These are phyloP conservation scores for Coelastrella sp. DNA, from an alignment of 139 green algal species.

Conservation along the genomic window DNA sequence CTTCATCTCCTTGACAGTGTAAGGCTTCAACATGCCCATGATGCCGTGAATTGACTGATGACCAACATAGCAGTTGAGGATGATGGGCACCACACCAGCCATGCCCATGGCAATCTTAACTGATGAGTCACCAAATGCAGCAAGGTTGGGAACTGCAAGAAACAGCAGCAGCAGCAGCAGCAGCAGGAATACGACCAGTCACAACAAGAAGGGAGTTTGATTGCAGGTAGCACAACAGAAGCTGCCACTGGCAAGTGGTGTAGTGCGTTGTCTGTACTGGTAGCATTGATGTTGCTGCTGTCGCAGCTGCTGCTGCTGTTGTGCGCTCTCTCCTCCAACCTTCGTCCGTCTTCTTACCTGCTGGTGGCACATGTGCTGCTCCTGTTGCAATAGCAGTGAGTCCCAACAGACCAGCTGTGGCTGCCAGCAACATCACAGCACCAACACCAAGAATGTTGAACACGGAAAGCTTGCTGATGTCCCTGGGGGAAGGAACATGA, in stretches of 20 bases:
- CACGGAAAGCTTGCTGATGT: conserved; percentile 45
- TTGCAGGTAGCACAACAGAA: background rate
- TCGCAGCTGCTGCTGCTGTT: background rate
- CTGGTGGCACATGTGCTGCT: conserved; percentile 12
- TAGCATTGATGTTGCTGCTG: background rate
- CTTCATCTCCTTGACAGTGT: conserved; percentile 3
- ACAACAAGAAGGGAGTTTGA: background rate
- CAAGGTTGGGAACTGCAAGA: conserved; percentile 22
- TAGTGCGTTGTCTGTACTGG: too few species aligned
- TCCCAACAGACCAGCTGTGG: conserved; percentile 39
- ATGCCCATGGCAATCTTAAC: conserved; percentile 35
- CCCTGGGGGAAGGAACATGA: background rate
- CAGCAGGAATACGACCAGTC: background rate
- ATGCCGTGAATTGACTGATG: conserved; percentile 34
- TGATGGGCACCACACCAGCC: conserved; percentile 49
- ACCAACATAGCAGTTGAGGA: conserved; percentile 50
- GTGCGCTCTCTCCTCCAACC: too few species aligned
- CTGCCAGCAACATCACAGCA: conserved; percentile 43
- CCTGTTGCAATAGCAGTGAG: conserved; percentile 25
- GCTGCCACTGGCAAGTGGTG: too few species aligned
- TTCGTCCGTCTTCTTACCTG: background rate
- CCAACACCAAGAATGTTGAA: conserved; percentile 53
- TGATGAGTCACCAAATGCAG: conserved; percentile 41
- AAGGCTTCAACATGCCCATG: conserved; percentile 47
- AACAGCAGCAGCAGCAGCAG: conserved; percentile 2